Percentiles rank a stretch among this genome's conserved stretches.
Evolutionary conservation across 2,329 filamentous ascomycete species (phyloP).

Genomic region (Sarocladiaceae sp.): DNA sequence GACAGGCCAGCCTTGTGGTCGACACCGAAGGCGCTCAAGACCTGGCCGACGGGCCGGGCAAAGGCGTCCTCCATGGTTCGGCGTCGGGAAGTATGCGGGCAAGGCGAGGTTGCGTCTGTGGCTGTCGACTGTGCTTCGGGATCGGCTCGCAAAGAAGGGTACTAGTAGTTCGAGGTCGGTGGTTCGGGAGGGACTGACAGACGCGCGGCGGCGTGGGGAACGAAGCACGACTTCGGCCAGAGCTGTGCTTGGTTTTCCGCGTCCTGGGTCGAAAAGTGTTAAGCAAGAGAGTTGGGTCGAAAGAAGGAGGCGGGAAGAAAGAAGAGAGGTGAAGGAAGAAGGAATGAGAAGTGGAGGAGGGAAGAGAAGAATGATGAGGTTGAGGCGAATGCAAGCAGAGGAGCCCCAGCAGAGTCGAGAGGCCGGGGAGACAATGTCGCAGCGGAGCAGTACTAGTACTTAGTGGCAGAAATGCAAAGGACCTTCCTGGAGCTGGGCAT

Average conservation of each 20-base stretch:
- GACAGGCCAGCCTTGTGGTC: conserved; percentile 49
- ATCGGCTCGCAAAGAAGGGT: too few species aligned
- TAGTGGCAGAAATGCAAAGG: conserved; percentile 2
- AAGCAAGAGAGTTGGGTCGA: background rate
- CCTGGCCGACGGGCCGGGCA: conserved; percentile 48
- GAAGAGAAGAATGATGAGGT: conserved; percentile 13
- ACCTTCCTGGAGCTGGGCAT: conserved; percentile 9
- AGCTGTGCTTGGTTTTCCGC: too few species aligned
- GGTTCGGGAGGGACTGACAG: background rate
- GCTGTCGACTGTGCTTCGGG: too few species aligned
- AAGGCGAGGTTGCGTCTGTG: conserved; percentile 11
- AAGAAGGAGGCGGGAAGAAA: conserved; percentile 10
- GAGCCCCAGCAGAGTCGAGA: conserved; percentile 14
- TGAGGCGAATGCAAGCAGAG: conserved; percentile 13
- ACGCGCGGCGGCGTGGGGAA: conserved; percentile 4
- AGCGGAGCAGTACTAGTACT: background rate
- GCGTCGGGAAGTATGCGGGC: conserved; percentile 14
- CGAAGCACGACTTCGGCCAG: too few species aligned
- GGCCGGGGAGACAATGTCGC: background rate
- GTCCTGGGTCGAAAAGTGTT: too few species aligned
- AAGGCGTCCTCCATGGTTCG: conserved; percentile 57
- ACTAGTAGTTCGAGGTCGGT: background rate
- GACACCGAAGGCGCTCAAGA: conserved; percentile 53
- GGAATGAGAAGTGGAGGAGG: conserved; percentile 10
- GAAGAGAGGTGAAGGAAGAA: conserved; percentile 11